phyloP scores from a whole-genome alignment of 306 rosid species.

The Begonia fuchsioides region DNA sequence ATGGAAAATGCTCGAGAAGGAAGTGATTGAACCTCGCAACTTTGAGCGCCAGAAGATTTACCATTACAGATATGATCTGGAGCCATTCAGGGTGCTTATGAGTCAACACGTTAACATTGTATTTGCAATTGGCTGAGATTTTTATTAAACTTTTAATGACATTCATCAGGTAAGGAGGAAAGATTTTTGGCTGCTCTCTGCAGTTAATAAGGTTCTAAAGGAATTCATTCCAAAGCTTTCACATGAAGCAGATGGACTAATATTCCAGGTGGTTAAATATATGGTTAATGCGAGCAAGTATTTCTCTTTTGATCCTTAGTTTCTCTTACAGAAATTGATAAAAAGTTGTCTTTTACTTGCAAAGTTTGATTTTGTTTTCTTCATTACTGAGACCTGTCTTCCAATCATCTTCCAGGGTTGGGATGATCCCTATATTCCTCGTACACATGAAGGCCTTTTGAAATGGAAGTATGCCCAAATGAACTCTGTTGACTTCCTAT shows the following conservation, averaged over 20 bases:
- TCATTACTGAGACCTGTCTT: neutral
- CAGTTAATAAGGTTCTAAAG: slow-evolving; percentile 63
- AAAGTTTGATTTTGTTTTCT: neutral
- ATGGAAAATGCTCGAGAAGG: slow-evolving; percentile 97
- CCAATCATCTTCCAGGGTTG: slow-evolving; percentile 50
- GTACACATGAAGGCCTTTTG: slow-evolving; percentile 90
- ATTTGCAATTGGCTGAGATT: slow-evolving; percentile 12
- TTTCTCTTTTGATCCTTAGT: neutral
- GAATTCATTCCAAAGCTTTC: slow-evolving; percentile 93
- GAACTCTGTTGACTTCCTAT: slow-evolving; percentile 85
- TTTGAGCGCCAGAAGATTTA: slow-evolving; percentile 46
- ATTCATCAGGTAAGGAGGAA: slow-evolving; percentile 83
- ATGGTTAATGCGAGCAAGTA: neutral
- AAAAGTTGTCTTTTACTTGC: neutral
- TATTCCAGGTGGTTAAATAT: slow-evolving; percentile 64
- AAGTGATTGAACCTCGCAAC: slow-evolving; percentile 93
- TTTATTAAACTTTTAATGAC: slow-evolving; percentile 13
- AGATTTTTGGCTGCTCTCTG: slow-evolving; percentile 90
- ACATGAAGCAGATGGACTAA: slow-evolving; percentile 91
- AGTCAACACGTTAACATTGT: slow-evolving; percentile 6
- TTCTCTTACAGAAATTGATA: neutral
- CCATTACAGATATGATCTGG: slow-evolving; percentile 83
- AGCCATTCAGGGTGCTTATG: slow-evolving; percentile 87
- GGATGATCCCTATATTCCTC: slow-evolving; percentile 91
- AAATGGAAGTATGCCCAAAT: slow-evolving; percentile 78